Evolutionary conservation across 768 basidiomycete genomes (phyloP).

Genomic region (Bullera alba): DNA sequence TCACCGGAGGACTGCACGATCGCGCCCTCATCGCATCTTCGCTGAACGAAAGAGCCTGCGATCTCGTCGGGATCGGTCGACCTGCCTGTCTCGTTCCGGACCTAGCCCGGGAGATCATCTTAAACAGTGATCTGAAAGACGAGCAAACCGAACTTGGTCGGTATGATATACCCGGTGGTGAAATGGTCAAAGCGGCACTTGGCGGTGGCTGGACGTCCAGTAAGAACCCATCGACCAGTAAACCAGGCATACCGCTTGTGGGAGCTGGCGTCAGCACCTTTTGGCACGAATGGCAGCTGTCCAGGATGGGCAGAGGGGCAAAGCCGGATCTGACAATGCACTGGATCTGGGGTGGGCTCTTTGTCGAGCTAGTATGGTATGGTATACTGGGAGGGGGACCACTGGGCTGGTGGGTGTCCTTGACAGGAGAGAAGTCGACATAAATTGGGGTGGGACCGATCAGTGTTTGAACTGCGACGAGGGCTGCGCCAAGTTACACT

Average conservation of each 20-base stretch:
- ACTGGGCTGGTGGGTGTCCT: slow-evolving; percentile 3
- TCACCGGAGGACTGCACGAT: slow-evolving; percentile 34
- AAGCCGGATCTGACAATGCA: slow-evolving; percentile 30
- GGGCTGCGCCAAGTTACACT: too few relatives aligned
- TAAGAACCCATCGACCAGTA: neutral
- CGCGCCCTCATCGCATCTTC: slow-evolving; percentile 21
- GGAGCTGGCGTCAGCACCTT: slow-evolving; percentile 36
- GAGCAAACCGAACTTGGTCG: slow-evolving; percentile 17
- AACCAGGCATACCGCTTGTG: slow-evolving; percentile 22
- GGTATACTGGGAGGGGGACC: slow-evolving; percentile 16
- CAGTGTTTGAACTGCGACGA: too few relatives aligned
- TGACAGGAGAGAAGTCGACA: neutral
- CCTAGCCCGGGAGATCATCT: slow-evolving; percentile 18
- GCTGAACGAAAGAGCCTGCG: slow-evolving; percentile 20
- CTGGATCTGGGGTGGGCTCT: slow-evolving; percentile 21
- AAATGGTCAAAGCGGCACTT: slow-evolving; percentile 11
- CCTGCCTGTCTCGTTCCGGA: slow-evolving; percentile 27
- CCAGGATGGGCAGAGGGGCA: slow-evolving; percentile 23
- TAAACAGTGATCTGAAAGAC: slow-evolving; percentile 16
- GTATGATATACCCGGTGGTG: slow-evolving; percentile 25
- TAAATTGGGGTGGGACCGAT: too few relatives aligned
- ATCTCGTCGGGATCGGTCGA: slow-evolving; percentile 36
- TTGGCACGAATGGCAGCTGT: slow-evolving; percentile 42
- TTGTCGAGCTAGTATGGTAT: slow-evolving; percentile 23
- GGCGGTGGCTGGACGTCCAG: slow-evolving; percentile 10